Evolutionary conservation across 2,329 filamentous ascomycete genomes (phyloP), one percentile per base, ranked within the genome.

Genomic region (Mariannaea elegans): DNA sequence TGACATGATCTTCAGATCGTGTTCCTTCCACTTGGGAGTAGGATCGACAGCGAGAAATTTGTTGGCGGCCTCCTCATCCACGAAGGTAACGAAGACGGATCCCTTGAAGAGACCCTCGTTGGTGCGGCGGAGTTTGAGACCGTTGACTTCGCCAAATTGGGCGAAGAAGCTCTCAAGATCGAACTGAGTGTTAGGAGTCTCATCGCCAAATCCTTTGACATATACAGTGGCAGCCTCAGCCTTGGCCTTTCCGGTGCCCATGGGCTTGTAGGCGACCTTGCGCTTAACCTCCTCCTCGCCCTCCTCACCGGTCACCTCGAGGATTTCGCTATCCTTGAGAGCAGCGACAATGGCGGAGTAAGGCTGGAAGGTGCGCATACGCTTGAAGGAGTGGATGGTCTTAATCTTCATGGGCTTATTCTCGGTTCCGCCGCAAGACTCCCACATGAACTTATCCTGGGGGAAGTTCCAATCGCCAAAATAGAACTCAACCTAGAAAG

Each of bases 81-180:
- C 84, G 76, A 98, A 99, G 77, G 97, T 94, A 66, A 97, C 92
- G 74, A 97, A 98, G 59, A 97, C 92, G 67, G 93, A 97, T 68
- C 94, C 93, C 85, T 99, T 99, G 88, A 98, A 99, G 51, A 84
- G 80, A 71, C 88, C 88, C 61, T 89, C 81, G 41, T 84, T 82
- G 47, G 82, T 83, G 66, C 95, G 93, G 68, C 96, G 92, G 64
- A 99, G 90, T 73, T 94, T 94, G 63, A 99, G 89, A 45, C 89
- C 87, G 72, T 91, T 92, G 70, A 92, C 86, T 29, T 90, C 84
- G 45, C 94, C 94, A 75, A 88, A 94, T 59, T 89, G 85, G 56
- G 88, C 84, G 76, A 98, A 97, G 82, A 97, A 97, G 62, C 88
- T 88, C 81, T 99, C 95, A 57, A 99, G 90, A 65, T 97, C 93